Evolutionary conservation across 202 grass and related monocot species (phyloP).

Genomic region (Schoenoplectus tabernaemontani): DNA sequence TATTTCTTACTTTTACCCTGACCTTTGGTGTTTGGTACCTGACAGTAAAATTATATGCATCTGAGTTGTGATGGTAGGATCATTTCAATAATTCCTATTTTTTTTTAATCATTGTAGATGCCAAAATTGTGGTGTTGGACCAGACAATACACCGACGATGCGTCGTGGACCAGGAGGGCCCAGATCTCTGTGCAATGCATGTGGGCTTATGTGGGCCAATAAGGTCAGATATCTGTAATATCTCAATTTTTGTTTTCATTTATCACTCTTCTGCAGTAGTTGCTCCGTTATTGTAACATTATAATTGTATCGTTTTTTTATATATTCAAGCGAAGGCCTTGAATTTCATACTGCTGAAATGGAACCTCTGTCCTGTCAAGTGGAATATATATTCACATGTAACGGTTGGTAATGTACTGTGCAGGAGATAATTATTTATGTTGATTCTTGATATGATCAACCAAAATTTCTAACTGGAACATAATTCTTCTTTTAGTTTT

Average conservation of each 20-base stretch:
- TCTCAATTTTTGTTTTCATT: not conserved
- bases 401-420: not conserved
- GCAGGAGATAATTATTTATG: not conserved
- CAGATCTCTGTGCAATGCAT: conserved; percentile 95
- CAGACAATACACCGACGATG: conserved; percentile 83
- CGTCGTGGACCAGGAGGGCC: conserved; percentile 92
- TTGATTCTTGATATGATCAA: not conserved
- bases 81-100: conserved; percentile 15
- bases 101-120: conserved; percentile 38
- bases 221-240: conserved; percentile 40
- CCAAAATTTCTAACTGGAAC: not conserved
- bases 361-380: not conserved
- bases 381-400: not conserved
- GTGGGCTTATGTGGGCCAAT: conserved; percentile 97
- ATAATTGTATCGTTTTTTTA: not conserved
- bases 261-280: not conserved
- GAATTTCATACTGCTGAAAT: not conserved
- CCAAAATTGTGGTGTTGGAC: conserved; percentile 93
- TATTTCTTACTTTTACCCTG: conserved; percentile 13
- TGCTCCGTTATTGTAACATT: too few species aligned
- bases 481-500: not conserved
- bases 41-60: not conserved
- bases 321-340: not conserved
- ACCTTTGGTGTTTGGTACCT: not conserved
- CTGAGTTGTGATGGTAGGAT: not conserved